Evolutionary conservation across 2,329 filamentous ascomycete genomes (phyloP), one percentile per base, ranked within the genome.

Genomic region (Ascochyta clinopodiicola): DNA sequence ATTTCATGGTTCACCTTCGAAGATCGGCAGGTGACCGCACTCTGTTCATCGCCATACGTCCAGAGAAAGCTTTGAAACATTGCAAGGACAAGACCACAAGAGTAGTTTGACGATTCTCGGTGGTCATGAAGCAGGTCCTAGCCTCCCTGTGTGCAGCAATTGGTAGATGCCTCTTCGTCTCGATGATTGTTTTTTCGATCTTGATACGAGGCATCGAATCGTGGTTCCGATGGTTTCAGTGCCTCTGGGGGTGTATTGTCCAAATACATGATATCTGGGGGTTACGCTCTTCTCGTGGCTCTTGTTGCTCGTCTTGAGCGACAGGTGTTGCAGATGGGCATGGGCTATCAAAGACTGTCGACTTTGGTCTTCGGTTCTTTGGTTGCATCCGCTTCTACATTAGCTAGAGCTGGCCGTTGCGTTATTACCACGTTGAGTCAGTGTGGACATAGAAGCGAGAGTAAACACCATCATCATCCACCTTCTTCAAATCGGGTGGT

Each of bases 371-470:
- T 40, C 44, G 46, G 48, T 36, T 22, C 34, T 29, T 43, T 24
- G 38, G 12, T 45, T 49, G 43, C 21, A 57, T 67, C 60, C 58
- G 74, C 75, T 75, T 74, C 72, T 65, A 73, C 70, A 70, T 71
- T 71, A 70, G 75, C 75, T 77, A 77, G 75, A 77, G 75, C 75
- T 71, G 67, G 69, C 63, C 74, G 60, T 63, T 68, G 69, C 67
- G 73, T 63, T 68, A 69, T 68, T 61, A 48, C 62, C 58, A 73
- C 70, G 74, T 62, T 72, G 62, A 67, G 64, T 68, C 66, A 76
- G 75, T 77, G 75, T 77, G 74, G 74, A 77, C 75, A 77, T 68
- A 64, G 71, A 74, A 75, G 75, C 75, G 62, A 77, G 64, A 76
- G 59, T 60, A 57, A 72, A 62, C 53, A 46, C 55, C 55, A 54